Base-by-base conservation (phyloP, 441 rosid species). In the Codiaeum variegatum region DNA sequence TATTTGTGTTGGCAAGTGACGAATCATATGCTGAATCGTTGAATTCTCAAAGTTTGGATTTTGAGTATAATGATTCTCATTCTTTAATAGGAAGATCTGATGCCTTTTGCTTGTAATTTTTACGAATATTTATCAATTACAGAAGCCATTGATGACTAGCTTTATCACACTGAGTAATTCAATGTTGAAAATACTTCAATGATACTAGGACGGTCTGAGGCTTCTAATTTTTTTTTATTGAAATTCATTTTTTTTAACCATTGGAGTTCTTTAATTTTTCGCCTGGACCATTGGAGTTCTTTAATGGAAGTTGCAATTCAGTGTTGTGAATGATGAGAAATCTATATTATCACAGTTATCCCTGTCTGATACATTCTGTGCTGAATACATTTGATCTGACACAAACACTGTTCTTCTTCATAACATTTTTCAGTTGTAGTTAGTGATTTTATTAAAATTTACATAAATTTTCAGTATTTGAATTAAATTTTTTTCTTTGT, bases 161-260 rank as follows among this genome's bases (percentile, higher is more conserved):
- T 40, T 40, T 9, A 13, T 67, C 46, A 32, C n/a, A 28, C 73
- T 55, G 77, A 69, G 65, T 72, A 58, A 46, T 23, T 26, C 32
- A 2, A 0, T 67, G 72, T 23, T 68, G 74, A 73, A 73, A 36
- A 73, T 23, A n/a, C 2, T 56, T 47, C 67, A 23, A 67, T 74
- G 84, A 81, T 2, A 83, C 90, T 85, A 87, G 90, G 90, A 85
- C 90, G 90, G 88, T 85, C 90, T 83, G 90, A 85, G 83, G 86
- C 86, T 79, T 68, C 31, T 51, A 0, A 12, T 12, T 0, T 19
- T 10, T 28, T 3, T 4, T 52, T 44, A n/a, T 23, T 3, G 2
- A 59, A 13, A n/a, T 0, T 6, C 26, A 47, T 18, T 47, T 47
- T 47, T 6, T 47, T 18, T 46, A 13, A 12, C 51, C 0, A 46